These are phyloP conservation scores for Centella asiatica DNA, from an alignment of 129 eudicot species.

Conservation along the genomic window DNA sequence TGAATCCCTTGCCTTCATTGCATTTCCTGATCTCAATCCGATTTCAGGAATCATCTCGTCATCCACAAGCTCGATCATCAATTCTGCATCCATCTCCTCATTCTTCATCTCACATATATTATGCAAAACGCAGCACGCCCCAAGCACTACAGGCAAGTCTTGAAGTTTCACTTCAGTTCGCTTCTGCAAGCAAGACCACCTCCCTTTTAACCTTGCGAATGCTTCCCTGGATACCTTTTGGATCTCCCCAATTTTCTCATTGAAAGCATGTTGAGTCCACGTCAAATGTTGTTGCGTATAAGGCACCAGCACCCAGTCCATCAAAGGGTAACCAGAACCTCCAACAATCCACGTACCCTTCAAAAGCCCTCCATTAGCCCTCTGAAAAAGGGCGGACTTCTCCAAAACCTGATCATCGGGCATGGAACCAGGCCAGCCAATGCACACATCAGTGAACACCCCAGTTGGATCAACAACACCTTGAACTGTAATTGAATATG, in stretches of 20 bases:
- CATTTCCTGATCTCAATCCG: conserved; percentile 51
- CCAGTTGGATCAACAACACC: conserved; percentile 84
- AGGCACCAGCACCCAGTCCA: conserved; percentile 90
- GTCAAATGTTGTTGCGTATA: conserved; percentile 74
- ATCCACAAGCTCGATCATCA: conserved; percentile 52
- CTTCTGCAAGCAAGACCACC: conserved; percentile 92
- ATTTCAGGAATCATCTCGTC: conserved; percentile 87
- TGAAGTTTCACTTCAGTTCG: conserved; percentile 94
- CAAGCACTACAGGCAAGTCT: conserved; percentile 90
- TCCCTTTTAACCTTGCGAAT: conserved; percentile 71
- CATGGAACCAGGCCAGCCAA: conserved; percentile 98
- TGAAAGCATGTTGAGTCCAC: conserved; percentile 96
- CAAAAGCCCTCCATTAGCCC: conserved; percentile 72
- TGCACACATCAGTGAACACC: conserved; percentile 80
- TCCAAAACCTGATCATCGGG: conserved; percentile 87
- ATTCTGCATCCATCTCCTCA: conserved; percentile 48
- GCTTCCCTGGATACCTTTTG: conserved; percentile 61
- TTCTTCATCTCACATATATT: conserved; percentile 79
- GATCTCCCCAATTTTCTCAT: conserved; percentile 74
- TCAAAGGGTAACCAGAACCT: conserved; percentile 69
- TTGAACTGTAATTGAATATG: conserved; percentile 82
- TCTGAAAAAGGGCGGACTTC: conserved; percentile 73
- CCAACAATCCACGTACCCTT: conserved; percentile 85
- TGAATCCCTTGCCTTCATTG: conserved; percentile 68
- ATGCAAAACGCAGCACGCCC: conserved; percentile 97